These are phyloP conservation scores for Berkeleyomyces rouxiae DNA, from an alignment of 2,329 filamentous ascomycete genomes.

Conservation along the genomic window DNA sequence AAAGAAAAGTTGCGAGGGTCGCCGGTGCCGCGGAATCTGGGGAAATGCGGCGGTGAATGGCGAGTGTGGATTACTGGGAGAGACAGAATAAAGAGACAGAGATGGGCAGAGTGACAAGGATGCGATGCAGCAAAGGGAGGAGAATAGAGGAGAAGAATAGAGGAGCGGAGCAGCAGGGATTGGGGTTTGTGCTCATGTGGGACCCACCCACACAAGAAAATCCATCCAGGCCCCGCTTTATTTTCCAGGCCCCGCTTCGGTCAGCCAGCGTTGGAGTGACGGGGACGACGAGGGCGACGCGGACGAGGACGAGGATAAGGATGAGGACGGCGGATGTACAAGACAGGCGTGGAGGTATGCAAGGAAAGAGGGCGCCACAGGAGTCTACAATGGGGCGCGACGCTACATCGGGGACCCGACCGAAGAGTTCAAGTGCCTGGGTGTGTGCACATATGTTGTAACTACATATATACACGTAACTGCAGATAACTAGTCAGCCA, in stretches of 20 bases:
- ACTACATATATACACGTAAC: neutral
- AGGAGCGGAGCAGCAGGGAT: neutral
- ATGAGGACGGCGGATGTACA: neutral
- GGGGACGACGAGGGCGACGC: neutral
- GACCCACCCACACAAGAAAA: slow-evolving; percentile 2
- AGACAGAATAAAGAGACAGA: neutral
- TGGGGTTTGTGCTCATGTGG: neutral
- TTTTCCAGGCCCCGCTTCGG: neutral
- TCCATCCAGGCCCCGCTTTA: neutral
- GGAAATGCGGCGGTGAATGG: neutral
- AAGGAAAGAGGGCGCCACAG: too few species aligned
- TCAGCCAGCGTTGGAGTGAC: neutral
- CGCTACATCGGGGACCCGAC: too few species aligned
- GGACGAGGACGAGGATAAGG: neutral
- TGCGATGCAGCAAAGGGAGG: neutral
- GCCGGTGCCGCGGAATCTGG: neutral
- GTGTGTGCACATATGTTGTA: neutral
- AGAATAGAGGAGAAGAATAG: neutral
- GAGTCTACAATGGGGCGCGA: too few species aligned
- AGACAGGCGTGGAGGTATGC: too few species aligned
- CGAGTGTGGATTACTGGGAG: neutral
- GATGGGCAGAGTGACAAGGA: neutral
- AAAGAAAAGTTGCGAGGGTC: neutral
- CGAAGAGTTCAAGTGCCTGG: neutral
- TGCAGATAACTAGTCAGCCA: too few species aligned